These are phyloP conservation scores for Eruca vesicaria DNA, from an alignment of 441 rosid genomes.

Conservation along the genomic window DNA sequence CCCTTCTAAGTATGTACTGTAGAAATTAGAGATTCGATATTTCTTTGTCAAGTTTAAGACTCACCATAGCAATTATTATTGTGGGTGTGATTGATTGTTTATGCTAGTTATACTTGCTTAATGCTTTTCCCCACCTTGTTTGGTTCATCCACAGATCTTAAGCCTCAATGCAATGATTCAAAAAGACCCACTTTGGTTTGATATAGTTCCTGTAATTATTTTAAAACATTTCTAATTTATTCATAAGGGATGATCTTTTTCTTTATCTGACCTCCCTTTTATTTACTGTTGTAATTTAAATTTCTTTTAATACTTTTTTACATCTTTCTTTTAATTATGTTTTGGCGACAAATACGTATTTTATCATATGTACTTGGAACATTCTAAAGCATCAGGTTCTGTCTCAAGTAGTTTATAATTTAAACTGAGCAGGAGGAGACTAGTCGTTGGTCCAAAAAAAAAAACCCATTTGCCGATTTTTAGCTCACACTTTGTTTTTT, in stretches of 20 bases:
- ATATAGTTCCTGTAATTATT: slow-evolving; percentile 5
- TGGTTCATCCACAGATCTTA: slow-evolving; percentile 17
- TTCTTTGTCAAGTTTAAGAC: slow-evolving; percentile 21
- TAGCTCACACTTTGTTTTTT: slow-evolving; percentile 25
- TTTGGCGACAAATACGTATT: not conserved
- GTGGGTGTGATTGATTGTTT: not conserved
- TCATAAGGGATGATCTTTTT: slow-evolving; percentile 27
- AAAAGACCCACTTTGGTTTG: slow-evolving; percentile 22
- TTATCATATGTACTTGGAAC: slow-evolving; percentile 32
- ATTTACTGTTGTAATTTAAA: slow-evolving; percentile 21
- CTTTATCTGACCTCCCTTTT: slow-evolving; percentile 31
- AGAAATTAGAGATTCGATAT: slow-evolving; percentile 20
- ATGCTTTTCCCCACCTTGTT: slow-evolving; percentile 3
- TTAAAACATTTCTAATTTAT: not conserved
- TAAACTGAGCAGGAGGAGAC: slow-evolving; percentile 31
- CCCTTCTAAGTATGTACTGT: not conserved
- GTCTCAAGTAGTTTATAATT: slow-evolving; percentile 32
- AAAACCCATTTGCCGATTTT: slow-evolving; percentile 32
- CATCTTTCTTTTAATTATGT: not conserved
- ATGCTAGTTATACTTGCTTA: slow-evolving; percentile 4
- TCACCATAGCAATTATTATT: not conserved
- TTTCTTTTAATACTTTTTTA: too few species aligned
- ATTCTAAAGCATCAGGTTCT: slow-evolving; percentile 36
- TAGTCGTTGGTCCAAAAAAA: slow-evolving; percentile 37
- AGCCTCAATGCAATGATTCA: slow-evolving; percentile 30